These are phyloP conservation scores for Sugiyamaella castrensis DNA, from an alignment of 1,139 yeast species.

Conservation along the genomic window DNA sequence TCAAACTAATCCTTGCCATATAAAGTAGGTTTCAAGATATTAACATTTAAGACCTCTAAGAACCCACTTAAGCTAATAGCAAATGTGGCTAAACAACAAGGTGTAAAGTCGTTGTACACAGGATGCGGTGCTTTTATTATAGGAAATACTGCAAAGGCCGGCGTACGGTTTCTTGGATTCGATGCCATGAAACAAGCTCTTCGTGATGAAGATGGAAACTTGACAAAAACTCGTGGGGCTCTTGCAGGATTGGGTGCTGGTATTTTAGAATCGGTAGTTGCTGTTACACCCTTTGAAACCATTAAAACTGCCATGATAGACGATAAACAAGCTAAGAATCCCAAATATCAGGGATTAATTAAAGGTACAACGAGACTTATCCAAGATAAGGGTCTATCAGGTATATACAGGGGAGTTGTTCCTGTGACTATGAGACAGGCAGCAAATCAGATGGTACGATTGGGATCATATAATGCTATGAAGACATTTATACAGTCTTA, in stretches of 20 bases:
- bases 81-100: constrained; percentile 72
- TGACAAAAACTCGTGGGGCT: constrained; percentile 87
- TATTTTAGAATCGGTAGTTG: constrained; percentile 81
- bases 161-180: constrained; percentile 88
- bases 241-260: constrained; percentile 97
- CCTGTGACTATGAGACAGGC: constrained; percentile 97
- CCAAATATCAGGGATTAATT: constrained; percentile 67
- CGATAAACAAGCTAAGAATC: constrained; percentile 73
- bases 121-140: constrained; percentile 98
- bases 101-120: constrained; percentile 75
- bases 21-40: constrained; percentile 1
- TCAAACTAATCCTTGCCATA: too few relatives aligned
- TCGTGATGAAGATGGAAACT: constrained; percentile 79
- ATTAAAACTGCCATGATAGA: constrained; percentile 94
- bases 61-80: constrained; percentile 81
- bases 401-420: constrained; percentile 82
- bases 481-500: constrained; percentile 66
- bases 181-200: constrained; percentile 77
- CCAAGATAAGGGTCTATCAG: constrained; percentile 74
- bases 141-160: constrained; percentile 94
- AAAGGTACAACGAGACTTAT: constrained; percentile 63
- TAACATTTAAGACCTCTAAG: constrained; percentile 44
- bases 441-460: constrained; percentile 88
- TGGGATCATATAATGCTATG: constrained; percentile 89
- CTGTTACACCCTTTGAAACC: constrained; percentile 96